Base-by-base conservation (phyloP, 139 green algal genomes). In the Klebsormidium nitens region DNA sequence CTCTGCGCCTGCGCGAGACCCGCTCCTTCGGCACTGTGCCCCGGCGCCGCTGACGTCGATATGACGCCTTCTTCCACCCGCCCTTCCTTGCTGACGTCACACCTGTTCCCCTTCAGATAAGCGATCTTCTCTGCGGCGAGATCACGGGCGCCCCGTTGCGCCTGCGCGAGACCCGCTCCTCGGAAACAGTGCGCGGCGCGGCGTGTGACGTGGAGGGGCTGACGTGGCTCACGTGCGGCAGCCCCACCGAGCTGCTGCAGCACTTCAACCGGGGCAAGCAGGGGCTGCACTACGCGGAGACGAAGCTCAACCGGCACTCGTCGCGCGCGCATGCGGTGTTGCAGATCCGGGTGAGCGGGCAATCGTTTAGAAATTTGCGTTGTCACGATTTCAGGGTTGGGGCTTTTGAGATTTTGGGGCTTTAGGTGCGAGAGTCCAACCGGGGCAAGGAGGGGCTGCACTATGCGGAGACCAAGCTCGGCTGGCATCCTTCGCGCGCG, bases 391-490 rank as follows among this genome's bases (percentile, higher is more conserved):
- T 11, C 29, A 65, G 23, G 26, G 58, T 31, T 35, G 36, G 58
- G 26, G 36, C 23, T 38, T n/a, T n/a, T n/a, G n/a, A n/a, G n/a
- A n/a, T n/a, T n/a, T n/a, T n/a, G n/a, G n/a, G n/a, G n/a, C n/a
- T n/a, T n/a, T n/a, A n/a, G n/a, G n/a, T n/a, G n/a, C n/a, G n/a
- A n/a, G n/a, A 58, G 39, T n/a, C 37, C 62, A 5, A 6, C 40
- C 36, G n/a, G 8, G 46, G 34, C 46, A 52, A 73, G 65, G 31
- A 6, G 37, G 60, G 35, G 31, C 28, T 65, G 60, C 26, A 14
- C 64, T 28, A 71, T 14, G 66, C 59, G n/a, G 74, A 81, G 40
- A 81, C 74, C 47, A 62, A 72, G 58, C 72, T 81, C 59, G 77
- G 77, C 56, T 71, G 75, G 39, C 36, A 61, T 36, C 69, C 58